Evolutionary conservation across 2,329 filamentous ascomycete species (phyloP).

Genomic region (Shiraia sp.): DNA sequence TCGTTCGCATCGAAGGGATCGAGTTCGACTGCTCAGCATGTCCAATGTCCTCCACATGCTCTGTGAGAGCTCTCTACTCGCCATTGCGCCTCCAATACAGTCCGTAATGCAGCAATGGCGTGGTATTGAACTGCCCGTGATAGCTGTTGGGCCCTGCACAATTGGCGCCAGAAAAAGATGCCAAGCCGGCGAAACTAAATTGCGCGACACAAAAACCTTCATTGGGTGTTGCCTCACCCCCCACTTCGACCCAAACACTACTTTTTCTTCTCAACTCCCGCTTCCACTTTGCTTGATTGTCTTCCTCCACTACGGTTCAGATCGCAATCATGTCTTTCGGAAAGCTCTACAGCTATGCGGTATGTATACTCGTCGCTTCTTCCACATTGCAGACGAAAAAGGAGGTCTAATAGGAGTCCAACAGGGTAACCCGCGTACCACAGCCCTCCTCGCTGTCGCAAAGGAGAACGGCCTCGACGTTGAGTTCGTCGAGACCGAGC

Average conservation of each 20-base stretch:
- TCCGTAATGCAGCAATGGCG: conserved; percentile 8
- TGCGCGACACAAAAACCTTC: conserved; percentile 29
- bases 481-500: conserved; percentile 76
- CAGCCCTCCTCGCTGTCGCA: conserved; percentile 86
- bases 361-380: conserved; percentile 12
- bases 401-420: conserved; percentile 31
- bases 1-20: conserved; percentile 24
- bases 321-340: conserved; percentile 85
- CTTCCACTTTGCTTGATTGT: conserved; percentile 33
- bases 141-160: conserved; percentile 10
- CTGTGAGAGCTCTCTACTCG: conserved; percentile 35
- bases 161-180: conserved; percentile 7
- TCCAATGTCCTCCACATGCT: conserved; percentile 32
- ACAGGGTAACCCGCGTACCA: conserved; percentile 87
- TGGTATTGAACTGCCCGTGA: conserved; percentile 10
- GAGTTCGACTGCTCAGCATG: conserved; percentile 20
- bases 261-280: conserved; percentile 27
- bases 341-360: conserved; percentile 89
- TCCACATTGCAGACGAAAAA: conserved; percentile 8
- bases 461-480: conserved; percentile 97
- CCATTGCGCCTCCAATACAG: conserved; percentile 27
- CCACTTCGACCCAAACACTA: conserved; percentile 30
- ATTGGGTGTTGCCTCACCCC: conserved; percentile 15
- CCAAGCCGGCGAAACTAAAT: conserved; percentile 30
- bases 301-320: conserved; percentile 23